phyloP scores from a whole-genome alignment of 2,329 filamentous ascomycete genomes.

The Neurospora crassa region DNA sequence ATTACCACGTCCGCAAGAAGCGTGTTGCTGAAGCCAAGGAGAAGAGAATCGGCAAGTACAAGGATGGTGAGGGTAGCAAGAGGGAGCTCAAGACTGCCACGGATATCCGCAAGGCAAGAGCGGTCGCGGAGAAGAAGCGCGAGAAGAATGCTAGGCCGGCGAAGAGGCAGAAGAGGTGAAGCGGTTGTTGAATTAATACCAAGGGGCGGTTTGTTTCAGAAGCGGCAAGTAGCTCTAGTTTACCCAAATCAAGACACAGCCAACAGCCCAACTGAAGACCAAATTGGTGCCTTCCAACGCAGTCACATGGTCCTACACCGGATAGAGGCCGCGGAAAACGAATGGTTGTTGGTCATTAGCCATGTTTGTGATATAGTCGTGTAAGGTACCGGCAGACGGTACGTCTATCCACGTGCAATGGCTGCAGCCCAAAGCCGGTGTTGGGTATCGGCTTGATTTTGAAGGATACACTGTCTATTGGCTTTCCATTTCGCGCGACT shows the following conservation, averaged over 20 bases:
- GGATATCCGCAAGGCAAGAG: slow-evolving; percentile 76
- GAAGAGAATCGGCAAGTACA: slow-evolving; percentile 67
- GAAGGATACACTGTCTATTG: background rate
- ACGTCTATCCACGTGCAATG: background rate
- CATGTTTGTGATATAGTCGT: background rate
- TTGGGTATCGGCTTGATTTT: background rate
- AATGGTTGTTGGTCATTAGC: background rate
- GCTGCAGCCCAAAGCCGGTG: background rate
- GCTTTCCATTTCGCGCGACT: background rate
- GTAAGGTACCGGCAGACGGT: background rate
- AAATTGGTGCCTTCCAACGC: background rate
- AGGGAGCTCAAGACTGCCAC: slow-evolving; percentile 71
- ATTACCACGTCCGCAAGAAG: slow-evolving; percentile 87
- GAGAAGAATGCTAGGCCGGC: slow-evolving; percentile 83
- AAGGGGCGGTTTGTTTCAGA: background rate
- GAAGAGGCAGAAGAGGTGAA: slow-evolving; percentile 37
- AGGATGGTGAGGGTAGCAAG: slow-evolving; percentile 62
- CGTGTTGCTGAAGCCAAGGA: slow-evolving; percentile 79
- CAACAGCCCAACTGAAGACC: background rate
- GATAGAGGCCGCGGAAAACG: background rate
- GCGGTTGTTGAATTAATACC: background rate
- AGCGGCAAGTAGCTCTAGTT: background rate
- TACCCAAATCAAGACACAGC: background rate
- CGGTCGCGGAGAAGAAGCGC: slow-evolving; percentile 62
- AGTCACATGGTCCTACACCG: background rate